Base-by-base conservation (phyloP, 768 basidiomycete genomes). In the Xerocomellus amylosporus region DNA sequence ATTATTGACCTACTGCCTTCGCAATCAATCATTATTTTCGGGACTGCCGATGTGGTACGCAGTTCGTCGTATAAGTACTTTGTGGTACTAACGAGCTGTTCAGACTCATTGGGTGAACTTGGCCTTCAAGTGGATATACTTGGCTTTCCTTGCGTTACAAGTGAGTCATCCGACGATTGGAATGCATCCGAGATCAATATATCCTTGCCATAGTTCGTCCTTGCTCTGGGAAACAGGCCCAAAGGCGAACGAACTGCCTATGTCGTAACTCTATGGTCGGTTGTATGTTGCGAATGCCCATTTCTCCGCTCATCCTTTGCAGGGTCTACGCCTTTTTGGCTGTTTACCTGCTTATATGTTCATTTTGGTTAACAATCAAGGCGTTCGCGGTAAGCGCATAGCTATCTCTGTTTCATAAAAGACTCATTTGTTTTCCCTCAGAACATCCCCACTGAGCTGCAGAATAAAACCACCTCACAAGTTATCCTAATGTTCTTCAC, bases 91-190 rank as follows among this genome's bases (percentile, higher is more conserved):
- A 56, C 37, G 45, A 40, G 15, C 28, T 19, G 22, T 49, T 22
- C 17, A 62, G 93, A 95, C 93, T 15, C 86, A 91, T 60, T 96
- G 91, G 91, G 75, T 94, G 40, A 97, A 97, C 64, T 58, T 84
- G 40, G 83, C 74, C 14, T 77, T 94, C 52, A 87, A 90, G 75
- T 94, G 93, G 91, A 74, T 92, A 19, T 97, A 96, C 67, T 76
- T 96, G 39, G 78, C 85, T 3, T 89, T 93, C 75, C 75, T 98
- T 36, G 90, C 83, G 15, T 73, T 98, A 28, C 95, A 87, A 69
- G 80, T 82, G 54, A 46, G 77, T 55, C 3, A 2, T 17, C 5
- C 36, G 10, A 15, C 13, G 1, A 31, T 28, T 20, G 8, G 6
- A 30, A 17, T 13, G 17, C 4, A 22, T 38, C 3, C 12, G 14